Evolutionary conservation across 2,329 filamentous ascomycete genomes (phyloP).

Genomic region (Gremmenia infestans): DNA sequence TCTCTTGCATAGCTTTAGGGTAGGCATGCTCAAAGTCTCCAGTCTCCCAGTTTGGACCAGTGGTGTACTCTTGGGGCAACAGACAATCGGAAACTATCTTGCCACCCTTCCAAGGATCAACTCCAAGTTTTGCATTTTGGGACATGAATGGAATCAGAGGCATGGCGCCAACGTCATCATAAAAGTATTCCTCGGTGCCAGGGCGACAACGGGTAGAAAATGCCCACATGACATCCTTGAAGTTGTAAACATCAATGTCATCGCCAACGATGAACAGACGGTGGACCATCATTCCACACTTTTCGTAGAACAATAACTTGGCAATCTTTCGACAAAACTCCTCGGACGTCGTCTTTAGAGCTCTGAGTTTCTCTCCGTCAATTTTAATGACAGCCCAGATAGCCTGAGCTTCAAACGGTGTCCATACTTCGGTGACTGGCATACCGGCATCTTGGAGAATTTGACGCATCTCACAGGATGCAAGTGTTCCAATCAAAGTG

Average conservation of each 20-base stretch:
- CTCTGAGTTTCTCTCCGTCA: slow-evolving; percentile 50
- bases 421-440: slow-evolving; percentile 40
- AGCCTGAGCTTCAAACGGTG: slow-evolving; percentile 42
- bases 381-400: slow-evolving; percentile 50
- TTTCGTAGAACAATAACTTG: slow-evolving; percentile 39
- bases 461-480: slow-evolving; percentile 38
- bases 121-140: not conserved
- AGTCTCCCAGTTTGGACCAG: too few species aligned
- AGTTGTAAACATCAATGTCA: slow-evolving; percentile 37
- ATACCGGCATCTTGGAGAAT: slow-evolving; percentile 35
- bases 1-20: too few species aligned
- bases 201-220: not conserved
- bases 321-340: slow-evolving; percentile 39
- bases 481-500: slow-evolving; percentile 38
- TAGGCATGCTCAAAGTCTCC: too few species aligned
- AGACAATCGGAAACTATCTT: not conserved
- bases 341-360: slow-evolving; percentile 44
- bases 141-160: not conserved
- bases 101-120: not conserved
- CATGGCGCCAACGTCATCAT: not conserved
- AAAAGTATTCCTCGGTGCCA: not conserved
- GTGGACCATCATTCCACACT: slow-evolving; percentile 40
- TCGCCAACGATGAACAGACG: slow-evolving; percentile 43
- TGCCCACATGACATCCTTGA: not conserved
- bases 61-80: not conserved